phyloP scores from a whole-genome alignment of 805 yeast species.

The Hanseniaspora guilliermondii region DNA sequence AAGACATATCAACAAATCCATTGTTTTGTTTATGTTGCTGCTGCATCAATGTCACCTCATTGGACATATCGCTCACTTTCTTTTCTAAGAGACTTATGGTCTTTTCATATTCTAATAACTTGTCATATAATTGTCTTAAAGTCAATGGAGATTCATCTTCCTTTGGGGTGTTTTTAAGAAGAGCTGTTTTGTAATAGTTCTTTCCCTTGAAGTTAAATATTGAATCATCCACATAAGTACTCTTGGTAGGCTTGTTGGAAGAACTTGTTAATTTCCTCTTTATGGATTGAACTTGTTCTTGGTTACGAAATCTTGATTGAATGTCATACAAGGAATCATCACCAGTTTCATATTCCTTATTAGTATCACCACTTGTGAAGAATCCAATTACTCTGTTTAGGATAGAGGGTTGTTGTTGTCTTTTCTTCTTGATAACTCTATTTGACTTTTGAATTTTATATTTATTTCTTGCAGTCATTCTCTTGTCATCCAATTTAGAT shows the following conservation, averaged over 20 bases:
- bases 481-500: not conserved
- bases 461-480: not conserved
- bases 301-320: conserved; percentile 2
- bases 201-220: not conserved
- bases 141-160: not conserved
- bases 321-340: conserved; percentile 1
- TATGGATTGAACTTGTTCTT: not conserved
- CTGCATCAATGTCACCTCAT: not conserved
- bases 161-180: not conserved
- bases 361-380: not conserved
- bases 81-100: not conserved
- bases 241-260: not conserved
- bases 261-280: not conserved
- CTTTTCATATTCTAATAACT: not conserved
- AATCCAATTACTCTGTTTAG: not conserved
- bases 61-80: not conserved
- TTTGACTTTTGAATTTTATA: not conserved
- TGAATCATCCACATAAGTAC: not conserved
- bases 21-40: not conserved
- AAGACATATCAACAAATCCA: conserved; percentile 3
- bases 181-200: not conserved
- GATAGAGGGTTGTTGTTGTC: not conserved
- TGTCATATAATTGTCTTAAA: not conserved
- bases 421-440: not conserved
- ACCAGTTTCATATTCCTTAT: not conserved